Base-by-base conservation (phyloP, 805 yeast species). In the Komagataella pastoris region DNA sequence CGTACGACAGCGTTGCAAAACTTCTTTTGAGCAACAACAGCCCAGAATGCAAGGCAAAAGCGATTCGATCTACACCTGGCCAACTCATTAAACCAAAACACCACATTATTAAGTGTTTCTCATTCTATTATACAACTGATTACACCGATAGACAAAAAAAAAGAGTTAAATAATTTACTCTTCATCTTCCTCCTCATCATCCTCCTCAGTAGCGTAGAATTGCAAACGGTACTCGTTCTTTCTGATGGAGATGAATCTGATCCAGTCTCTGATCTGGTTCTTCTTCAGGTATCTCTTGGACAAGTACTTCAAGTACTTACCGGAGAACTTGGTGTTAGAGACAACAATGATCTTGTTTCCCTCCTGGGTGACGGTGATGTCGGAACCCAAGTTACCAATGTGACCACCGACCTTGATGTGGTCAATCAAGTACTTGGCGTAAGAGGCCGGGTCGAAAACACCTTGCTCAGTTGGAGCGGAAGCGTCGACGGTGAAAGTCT, bases 191-290 rank as follows among this genome's bases (percentile, higher is more conserved):
- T 81, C 88, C 69, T 90, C 97, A 68, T 90, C 96, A 66, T 87
- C 81, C 65, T 75, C 91, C 67, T 91, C 89, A 74, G 91, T 93
- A 75, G 95, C 88, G 97, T 88, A 93, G 97, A 91, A 91, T 76
- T 93, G 90, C 80, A 91, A 83, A 76, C 86, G 86, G 88, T 93
- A 93, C 75, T 81, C 83, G 85, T 90, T 88, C 77, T 87, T 86
- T 80, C 89, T 85, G 70, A 85, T 83, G 61, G 98, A 87, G 63
- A 91, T 96, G 70, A 91, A 90, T 83, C 98, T 93, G 77, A 91
- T 90, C 98, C 98, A 91, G 82, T 93, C 98, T 83, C 97, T 89
- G 81, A 91, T 87, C 79, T 88, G 95, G 91, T 90, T 88, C 88
- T 93, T 93, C 96, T 91, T 95, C 78, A 93, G 88, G 93, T 88